phyloP scores from a whole-genome alignment of 163 green algal species.

The Prototheca stagnorum region DNA sequence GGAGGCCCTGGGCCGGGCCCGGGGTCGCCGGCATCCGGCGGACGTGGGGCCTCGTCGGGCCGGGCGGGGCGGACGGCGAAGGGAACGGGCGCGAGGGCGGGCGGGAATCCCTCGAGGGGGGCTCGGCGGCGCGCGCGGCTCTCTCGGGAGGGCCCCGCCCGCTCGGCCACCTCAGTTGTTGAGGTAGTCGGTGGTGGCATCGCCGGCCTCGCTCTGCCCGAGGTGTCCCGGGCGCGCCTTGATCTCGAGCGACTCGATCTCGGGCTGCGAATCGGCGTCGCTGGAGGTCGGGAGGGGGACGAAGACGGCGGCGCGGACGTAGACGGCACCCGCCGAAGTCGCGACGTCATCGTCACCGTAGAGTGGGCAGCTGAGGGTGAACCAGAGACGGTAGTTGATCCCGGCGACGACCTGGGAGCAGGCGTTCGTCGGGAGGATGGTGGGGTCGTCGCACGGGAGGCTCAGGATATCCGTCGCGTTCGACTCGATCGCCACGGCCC shows the following conservation, averaged over 20 bases:
- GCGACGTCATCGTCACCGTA: neutral
- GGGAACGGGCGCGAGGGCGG: no score
- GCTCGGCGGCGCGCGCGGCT: no score
- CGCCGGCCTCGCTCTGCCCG: no score
- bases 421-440: neutral
- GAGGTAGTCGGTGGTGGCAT: neutral
- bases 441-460: neutral
- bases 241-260: no score
- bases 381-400: neutral
- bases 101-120: no score
- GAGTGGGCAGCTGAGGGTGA: constrained; percentile 1
- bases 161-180: neutral
- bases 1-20: no score
- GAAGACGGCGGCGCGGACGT: neutral
- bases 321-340: neutral
- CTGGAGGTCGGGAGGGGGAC: neutral
- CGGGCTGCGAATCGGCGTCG: neutral
- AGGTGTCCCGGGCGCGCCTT: no score
- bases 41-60: no score
- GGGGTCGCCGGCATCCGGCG: no score
- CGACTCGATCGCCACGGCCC: neutral
- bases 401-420: constrained; percentile 3
- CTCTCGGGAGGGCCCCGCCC: no score
- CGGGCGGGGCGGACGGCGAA: no score
- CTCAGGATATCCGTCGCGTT: neutral